A percentile compares a stretch with the other conserved stretches of the same genome.
Evolutionary conservation across 2,329 filamentous ascomycete genomes (phyloP).

Genomic region (Aspergillus amoenus): DNA sequence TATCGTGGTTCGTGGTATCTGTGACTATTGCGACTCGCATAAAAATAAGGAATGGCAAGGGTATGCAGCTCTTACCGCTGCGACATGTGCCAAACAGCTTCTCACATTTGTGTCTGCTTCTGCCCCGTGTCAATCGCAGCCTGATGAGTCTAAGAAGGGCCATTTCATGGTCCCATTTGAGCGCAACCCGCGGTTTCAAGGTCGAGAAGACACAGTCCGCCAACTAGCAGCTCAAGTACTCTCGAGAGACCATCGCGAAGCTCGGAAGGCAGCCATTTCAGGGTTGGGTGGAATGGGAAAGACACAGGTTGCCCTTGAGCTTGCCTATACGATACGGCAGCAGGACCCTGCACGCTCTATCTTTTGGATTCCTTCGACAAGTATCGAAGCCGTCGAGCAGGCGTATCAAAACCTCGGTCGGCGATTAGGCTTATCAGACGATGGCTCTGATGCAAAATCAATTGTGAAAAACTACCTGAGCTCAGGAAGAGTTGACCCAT

Average conservation of each 20-base stretch:
- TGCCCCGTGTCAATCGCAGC: fast-evolving
- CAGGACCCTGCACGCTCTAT: conserved; percentile 15
- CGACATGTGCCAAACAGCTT: neutral
- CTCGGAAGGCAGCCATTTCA: neutral
- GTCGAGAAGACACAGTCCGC: neutral
- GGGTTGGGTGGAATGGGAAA: conserved; percentile 21
- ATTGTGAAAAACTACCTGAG: neutral
- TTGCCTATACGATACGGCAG: conserved; percentile 18
- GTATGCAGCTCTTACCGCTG: no score
- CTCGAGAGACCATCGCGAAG: no score
- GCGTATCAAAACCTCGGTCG: conserved; percentile 10
- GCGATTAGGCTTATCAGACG: neutral
- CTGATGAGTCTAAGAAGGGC: neutral
- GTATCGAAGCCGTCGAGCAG: conserved; percentile 15
- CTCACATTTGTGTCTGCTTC: neutral
- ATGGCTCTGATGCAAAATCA: neutral
- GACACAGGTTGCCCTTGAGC: conserved; percentile 27
- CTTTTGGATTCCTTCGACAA: conserved; percentile 30
- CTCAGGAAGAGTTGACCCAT: neutral
- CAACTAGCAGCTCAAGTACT: neutral
- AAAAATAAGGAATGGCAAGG: neutral
- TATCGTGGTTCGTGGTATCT: conserved; percentile 16
- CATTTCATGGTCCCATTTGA: neutral
- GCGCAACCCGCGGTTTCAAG: neutral
- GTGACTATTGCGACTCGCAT: conserved; percentile 17